Evolutionary conservation across 164 flowering plant genomes (phyloP), one percentile per base, ranked within the genome.

Genomic region (Warburgia ugandensis): DNA sequence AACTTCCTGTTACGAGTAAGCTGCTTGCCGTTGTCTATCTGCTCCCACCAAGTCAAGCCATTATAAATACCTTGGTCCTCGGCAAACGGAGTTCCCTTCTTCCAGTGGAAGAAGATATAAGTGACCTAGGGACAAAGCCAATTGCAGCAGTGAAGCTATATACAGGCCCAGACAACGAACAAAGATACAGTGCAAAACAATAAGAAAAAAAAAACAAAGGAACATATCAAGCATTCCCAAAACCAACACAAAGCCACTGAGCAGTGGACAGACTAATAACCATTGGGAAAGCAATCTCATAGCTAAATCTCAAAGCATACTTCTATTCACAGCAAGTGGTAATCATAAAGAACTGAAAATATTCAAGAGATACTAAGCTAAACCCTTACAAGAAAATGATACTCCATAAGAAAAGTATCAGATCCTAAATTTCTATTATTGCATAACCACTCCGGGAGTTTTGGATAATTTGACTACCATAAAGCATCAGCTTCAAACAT

Each of bases 1-100:
- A 78, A 78, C 52, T 81, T 81, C 53, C 84, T 66, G 48, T 76
- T 81, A 44, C 77, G 73, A 47, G 84, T 81, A 21, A 78, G 81
- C 63, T 81, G 84, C 62, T 78, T 70, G 45, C 86, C 86, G 42
- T 61, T 76, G 69, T 80, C 86, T 32, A 80, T 63, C 59, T 79
- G 88, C 77, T 81, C 88, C 84, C 88, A 81, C 88, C 88, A 79
- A 30, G 84, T 81, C 73, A 79, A 68, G 12, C 76, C 66, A 68
- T 81, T 81, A 67, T 79, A 79, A 26, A 79, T 72, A 35, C 84
- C 88, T 67, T 81, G 88, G 40, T 81, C 88, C 54, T 78, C 88
- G 59, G 81, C 76, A 72, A 79, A 81, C 22, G 88, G 84, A 48
- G 84, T 79, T 58, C 88, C 83, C 48, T 81, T 81, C 72, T 73